phyloP scores from a whole-genome alignment of 2,329 filamentous ascomycete genomes.

The Emergomyces pasteurianus region DNA sequence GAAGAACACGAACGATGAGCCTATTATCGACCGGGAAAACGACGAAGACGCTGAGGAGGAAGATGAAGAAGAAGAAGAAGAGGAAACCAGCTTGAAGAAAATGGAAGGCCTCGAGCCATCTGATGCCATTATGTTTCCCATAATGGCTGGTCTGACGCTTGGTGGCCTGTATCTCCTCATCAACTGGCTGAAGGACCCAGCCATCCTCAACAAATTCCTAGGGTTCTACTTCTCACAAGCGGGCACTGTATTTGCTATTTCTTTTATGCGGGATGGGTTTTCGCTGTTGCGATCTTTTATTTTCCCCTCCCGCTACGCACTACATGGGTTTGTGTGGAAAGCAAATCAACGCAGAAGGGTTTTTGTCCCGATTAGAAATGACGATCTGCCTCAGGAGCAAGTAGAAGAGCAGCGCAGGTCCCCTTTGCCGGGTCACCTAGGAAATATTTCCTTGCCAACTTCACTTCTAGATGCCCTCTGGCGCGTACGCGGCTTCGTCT shows the following conservation, averaged over 20 bases:
- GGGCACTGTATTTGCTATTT: slow-evolving; percentile 63
- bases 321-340: slow-evolving; percentile 39
- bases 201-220: slow-evolving; percentile 69
- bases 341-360: slow-evolving; percentile 21
- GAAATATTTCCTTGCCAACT: slow-evolving; percentile 35
- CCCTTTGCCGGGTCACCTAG: slow-evolving; percentile 41
- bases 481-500: slow-evolving; percentile 36
- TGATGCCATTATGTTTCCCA: slow-evolving; percentile 74
- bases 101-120: slow-evolving; percentile 60
- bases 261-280: slow-evolving; percentile 60
- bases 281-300: slow-evolving; percentile 53
- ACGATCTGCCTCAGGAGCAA: slow-evolving; percentile 4
- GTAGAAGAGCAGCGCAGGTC: slow-evolving; percentile 23
- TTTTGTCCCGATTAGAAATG: slow-evolving; percentile 16
- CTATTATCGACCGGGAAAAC: slow-evolving; percentile 3
- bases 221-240: slow-evolving; percentile 72
- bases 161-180: slow-evolving; percentile 75
- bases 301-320: slow-evolving; percentile 60
- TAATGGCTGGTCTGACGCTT: slow-evolving; percentile 62
- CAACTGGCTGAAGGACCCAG: slow-evolving; percentile 73
- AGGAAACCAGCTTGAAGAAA: slow-evolving; percentile 42
- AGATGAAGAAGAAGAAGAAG: slow-evolving; percentile 44
- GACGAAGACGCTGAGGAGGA: slow-evolving; percentile 27
- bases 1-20: slow-evolving; percentile 20
- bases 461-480: slow-evolving; percentile 32